Percentiles rank a stretch among this genome's conserved stretches.
phyloP scores from a whole-genome alignment of 768 basidiomycete genomes.

The Xanthoconium stramineum region DNA sequence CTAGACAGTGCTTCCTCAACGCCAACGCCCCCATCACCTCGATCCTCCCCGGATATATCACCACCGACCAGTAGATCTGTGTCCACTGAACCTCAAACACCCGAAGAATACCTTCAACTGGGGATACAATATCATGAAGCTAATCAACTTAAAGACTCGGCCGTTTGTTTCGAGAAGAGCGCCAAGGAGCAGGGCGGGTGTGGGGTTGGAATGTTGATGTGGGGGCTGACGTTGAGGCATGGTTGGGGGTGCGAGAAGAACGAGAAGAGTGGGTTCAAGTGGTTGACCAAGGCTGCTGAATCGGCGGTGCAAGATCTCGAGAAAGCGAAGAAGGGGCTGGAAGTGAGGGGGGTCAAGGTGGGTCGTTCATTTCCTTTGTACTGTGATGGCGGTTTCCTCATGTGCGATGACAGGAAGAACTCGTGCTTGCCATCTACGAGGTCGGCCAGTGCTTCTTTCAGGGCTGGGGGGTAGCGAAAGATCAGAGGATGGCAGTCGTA shows the following conservation, averaged over 20 bases:
- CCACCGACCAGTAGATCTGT: constrained; percentile 16
- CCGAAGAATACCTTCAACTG: constrained; percentile 69
- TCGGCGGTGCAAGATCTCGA: constrained; percentile 75
- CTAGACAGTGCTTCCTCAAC: constrained; percentile 46
- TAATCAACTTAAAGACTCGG: constrained; percentile 65
- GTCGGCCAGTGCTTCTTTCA: constrained; percentile 92
- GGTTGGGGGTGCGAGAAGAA: constrained; percentile 87
- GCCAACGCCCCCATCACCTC: constrained; percentile 32
- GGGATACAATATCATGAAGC: constrained; percentile 79
- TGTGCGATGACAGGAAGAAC: constrained; percentile 51
- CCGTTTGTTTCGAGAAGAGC: constrained; percentile 70
- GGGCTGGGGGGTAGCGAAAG: constrained; percentile 85
- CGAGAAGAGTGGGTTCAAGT: constrained; percentile 75
- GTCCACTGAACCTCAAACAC: constrained; percentile 33
- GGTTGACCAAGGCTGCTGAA: constrained; percentile 82
- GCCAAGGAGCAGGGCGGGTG: constrained; percentile 76
- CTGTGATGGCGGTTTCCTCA: background rate
- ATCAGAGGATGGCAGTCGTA: constrained; percentile 88
- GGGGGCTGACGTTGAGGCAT: constrained; percentile 79
- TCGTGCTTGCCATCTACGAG: constrained; percentile 87
- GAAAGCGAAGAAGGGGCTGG: constrained; percentile 50
- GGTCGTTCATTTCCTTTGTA: background rate
- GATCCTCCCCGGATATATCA: constrained; percentile 13
- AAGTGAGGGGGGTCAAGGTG: constrained; percentile 55
- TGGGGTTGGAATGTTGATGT: constrained; percentile 91